Evolutionary conservation across 495 filamentous ascomycete genomes (phyloP), one percentile per base, ranked within the genome.

Genomic region (Talaromyces borbonicus): DNA sequence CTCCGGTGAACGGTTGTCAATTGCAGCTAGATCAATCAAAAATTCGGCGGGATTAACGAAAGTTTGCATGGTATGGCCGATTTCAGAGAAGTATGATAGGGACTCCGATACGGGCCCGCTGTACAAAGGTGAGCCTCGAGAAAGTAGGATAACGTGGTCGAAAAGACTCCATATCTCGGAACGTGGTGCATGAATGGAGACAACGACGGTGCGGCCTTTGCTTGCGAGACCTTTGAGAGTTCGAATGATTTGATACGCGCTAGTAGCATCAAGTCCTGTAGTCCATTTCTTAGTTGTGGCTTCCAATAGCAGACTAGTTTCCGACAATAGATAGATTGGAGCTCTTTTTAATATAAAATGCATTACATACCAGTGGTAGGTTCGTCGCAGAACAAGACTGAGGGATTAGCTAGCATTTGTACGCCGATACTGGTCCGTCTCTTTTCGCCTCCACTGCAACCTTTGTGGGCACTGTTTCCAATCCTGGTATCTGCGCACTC

Each of bases 101-200:
- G 72, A 80, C 3, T 67, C 58, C 20, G 57, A 60, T 37, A 68
- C 62, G 11, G 61, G 58, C 1, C 83, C 84, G 39, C 74, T 78
- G 53, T 82, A 87, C n/a, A 86, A 59, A 3, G 74, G 71, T 44
- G 71, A 71, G 15, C 83, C 84, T 47, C 65, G 67, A 11, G 79
- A 75, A 18, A 88, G 54, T 5, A 87, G 60, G 11, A 85, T 66
- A 8, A 85, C 67, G 35, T 74, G 69, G 54, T 88, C 83, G 52
- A 87, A 84, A 9, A 87, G 68, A 7, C 71, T 71, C 82, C 82
- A 87, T 4, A 86, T 85, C 56, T 87, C 83, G 1, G 81, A 84
- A 26, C 84, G 66, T 8, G 83, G 83, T 37, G 84, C 77, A 60
- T 87, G 83, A 31, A 87, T 81, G 0, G 83, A 84, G 8, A 78